These are phyloP conservation scores for Biancaea sappan DNA, from an alignment of 306 rosid species.

Conservation along the genomic window DNA sequence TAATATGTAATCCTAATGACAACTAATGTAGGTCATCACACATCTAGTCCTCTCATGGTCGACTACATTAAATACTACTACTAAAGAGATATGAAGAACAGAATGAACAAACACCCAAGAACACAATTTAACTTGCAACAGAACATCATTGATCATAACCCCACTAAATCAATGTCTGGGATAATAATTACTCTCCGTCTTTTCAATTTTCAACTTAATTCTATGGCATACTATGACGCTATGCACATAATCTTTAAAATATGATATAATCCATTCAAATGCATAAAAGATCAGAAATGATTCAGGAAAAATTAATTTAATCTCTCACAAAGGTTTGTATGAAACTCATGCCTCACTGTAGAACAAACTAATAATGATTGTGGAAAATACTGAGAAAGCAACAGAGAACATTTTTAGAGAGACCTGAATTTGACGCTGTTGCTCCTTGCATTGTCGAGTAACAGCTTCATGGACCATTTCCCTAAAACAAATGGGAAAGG, in stretches of 20 bases:
- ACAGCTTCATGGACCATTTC: conserved; percentile 80
- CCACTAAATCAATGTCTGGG: neutral
- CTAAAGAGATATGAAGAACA: neutral
- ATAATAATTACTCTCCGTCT: neutral
- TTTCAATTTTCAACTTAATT: no score
- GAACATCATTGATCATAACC: neutral
- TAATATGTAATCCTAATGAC: neutral
- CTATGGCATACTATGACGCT: neutral
- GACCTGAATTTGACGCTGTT: conserved; percentile 92
- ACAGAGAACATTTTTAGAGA: neutral
- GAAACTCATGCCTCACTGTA: no score
- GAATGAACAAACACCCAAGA: neutral
- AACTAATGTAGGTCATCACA: neutral
- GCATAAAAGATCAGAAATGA: no score
- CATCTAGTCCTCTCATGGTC: neutral
- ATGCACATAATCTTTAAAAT: no score
- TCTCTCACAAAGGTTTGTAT: neutral
- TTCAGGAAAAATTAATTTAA: no score
- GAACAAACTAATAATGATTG: no score
- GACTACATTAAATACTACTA: neutral
- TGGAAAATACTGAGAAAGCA: neutral
- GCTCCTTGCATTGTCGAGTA: conserved; percentile 83
- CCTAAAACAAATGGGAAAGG: conserved; percentile 43
- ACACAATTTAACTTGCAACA: neutral
- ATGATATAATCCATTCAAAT: no score